phyloP scores from a whole-genome alignment of 371 early-diverging fungal genomes.

The Haplosporangium sp. region DNA sequence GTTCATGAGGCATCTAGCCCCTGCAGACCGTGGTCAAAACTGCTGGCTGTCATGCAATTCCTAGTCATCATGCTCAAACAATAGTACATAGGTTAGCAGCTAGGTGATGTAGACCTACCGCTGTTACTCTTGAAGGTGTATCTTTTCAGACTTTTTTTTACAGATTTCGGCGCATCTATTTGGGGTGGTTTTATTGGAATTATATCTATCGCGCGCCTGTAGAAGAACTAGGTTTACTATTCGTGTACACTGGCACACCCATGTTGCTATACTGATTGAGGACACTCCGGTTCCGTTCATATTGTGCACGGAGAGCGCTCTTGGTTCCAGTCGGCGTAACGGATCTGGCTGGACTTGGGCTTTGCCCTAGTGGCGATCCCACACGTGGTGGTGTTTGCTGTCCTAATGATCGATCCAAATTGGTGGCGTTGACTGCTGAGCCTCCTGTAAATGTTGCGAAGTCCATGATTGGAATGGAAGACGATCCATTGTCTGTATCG shows the following conservation, averaged over 20 bases:
- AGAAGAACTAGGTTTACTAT: slow-evolving; percentile 18
- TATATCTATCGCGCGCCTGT: background rate
- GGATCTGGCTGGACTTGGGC: slow-evolving; percentile 6
- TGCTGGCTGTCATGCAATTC: too few species aligned
- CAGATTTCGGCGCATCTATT: background rate
- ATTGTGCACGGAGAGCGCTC: slow-evolving; percentile 34
- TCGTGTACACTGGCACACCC: slow-evolving; percentile 32
- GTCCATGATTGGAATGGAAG: slow-evolving; percentile 42
- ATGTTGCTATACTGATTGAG: slow-evolving; percentile 35
- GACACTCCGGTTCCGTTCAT: slow-evolving; percentile 39
- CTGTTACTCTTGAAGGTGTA: too few species aligned
- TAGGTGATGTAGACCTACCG: too few species aligned
- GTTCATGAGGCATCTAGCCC: too few species aligned
- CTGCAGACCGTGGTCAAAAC: too few species aligned
- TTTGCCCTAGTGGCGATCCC: slow-evolving; percentile 4
- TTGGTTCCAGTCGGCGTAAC: slow-evolving; percentile 29
- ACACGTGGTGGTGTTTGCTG: background rate
- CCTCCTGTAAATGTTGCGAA: slow-evolving; percentile 50
- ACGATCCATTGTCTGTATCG: slow-evolving; percentile 4
- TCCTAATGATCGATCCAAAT: background rate
- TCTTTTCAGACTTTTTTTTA: background rate
- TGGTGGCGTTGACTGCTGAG: background rate
- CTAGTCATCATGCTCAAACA: too few species aligned
- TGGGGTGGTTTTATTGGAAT: background rate
- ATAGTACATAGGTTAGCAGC: too few species aligned